Evolutionary conservation across 495 filamentous ascomycete genomes (phyloP), one percentile per base, ranked within the genome.

Genomic region (Neurospora sp.): DNA sequence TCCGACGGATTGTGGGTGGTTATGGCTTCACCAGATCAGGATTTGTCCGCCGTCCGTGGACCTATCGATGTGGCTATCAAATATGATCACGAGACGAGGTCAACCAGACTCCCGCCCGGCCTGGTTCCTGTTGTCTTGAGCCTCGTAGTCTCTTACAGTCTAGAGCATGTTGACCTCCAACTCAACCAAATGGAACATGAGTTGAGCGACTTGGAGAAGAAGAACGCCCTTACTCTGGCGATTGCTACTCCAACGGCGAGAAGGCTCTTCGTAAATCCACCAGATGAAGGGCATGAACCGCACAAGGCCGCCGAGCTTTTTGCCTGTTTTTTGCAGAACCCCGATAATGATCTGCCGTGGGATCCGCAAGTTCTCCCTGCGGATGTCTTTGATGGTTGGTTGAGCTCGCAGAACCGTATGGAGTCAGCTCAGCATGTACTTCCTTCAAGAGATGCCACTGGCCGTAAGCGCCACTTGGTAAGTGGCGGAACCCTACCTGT

Each of bases 81-180:
- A 17, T 87, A 81, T 48, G 84, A 87, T 43, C 77, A 83, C 59
- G 78, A 73, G 2, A 82, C 83, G 17, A 80, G 78, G 38, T 59
- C 74, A 19, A 71, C 73, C n/a, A 38, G 72, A 19, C 39, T 80
- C 19, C 76, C 77, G 1, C 15, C 71, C 11, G 71, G 36, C 1
- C 37, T 80, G 37, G 39, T 74, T 8, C 79, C 79, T 2, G 42
- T 81, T 6, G 70, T 84, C 4, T 74, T 86, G 38, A 74, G 75
- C 1, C 75, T 86, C 21, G 77, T 84, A 0, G 77, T 74, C n/a
- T 77, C 74, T 7, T 80, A 81, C 72, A 83, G 83, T 5, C 77
- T 86, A n/a, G 84, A 87, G 73, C 85, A 87, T 42, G 76, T 85
- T 24, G 83, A 84, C 42, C 75, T 82, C 71, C 76, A 81, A 31